Conservation (phyloP, 805 yeast genomes). For the Zygotorulaspora chibaensis region DNA sequence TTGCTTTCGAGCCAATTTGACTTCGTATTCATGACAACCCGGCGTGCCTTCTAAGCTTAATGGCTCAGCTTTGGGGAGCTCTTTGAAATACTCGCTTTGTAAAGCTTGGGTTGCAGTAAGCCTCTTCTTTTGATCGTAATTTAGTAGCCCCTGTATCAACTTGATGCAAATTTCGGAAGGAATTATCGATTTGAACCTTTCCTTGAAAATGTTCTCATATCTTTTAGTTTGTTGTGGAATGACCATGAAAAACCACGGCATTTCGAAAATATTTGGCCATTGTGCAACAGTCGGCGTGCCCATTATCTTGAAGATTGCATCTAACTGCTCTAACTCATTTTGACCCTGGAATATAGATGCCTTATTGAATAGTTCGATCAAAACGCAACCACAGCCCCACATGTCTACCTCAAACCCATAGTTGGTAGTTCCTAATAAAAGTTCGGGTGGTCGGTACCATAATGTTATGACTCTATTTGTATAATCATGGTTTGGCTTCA, state of each 20-base stretch:
- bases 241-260: constrained; percentile 92
- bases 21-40: constrained; percentile 96
- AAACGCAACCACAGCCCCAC: constrained; percentile 95
- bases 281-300: constrained; percentile 72
- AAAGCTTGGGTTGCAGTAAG: constrained; percentile 68
- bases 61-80: constrained; percentile 62
- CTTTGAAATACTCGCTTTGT: constrained; percentile 62
- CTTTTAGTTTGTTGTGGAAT: constrained; percentile 46
- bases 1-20: constrained; percentile 57
- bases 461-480: constrained; percentile 93
- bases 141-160: constrained; percentile 58
- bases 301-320: constrained; percentile 72
- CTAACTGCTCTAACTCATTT: constrained; percentile 82
- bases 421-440: constrained; percentile 82
- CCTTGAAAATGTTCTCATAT: constrained; percentile 37
- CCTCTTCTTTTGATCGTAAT: constrained; percentile 65
- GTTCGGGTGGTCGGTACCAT: constrained; percentile 97
- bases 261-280: constrained; percentile 74
- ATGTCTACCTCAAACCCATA: constrained; percentile 90
- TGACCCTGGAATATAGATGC: constrained; percentile 80
- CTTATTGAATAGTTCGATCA: constrained; percentile 74
- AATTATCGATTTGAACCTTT: constrained; percentile 39
- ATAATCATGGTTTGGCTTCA: constrained; percentile 65
- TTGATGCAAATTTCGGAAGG: constrained; percentile 55
- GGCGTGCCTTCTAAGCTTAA: constrained; percentile 56